Evolutionary conservation across 2,329 filamentous ascomycete genomes (phyloP), one percentile per base, ranked within the genome.

Genomic region (Phialophora chinensis): DNA sequence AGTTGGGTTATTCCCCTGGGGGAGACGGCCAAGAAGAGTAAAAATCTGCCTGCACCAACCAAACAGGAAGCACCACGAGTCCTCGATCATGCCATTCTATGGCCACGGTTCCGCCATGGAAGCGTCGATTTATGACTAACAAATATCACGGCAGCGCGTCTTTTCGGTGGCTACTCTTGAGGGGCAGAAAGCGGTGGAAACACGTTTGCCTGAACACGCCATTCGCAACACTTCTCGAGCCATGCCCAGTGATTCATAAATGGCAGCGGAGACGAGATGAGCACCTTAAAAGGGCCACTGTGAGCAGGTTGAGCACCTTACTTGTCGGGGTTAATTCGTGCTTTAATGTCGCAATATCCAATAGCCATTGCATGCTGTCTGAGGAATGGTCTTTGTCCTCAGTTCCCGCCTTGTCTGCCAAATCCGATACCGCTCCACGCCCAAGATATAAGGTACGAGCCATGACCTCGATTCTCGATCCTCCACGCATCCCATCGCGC

Each of bases 361-460:
- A 64, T 68, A 25, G 38, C 63, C 59, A 68, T 68, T 50, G 63
- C 66, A 68, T 66, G 63, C 20, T 68, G 66, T 63, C 50, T 54
- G 50, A 55, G 57, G 29, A 33, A 61, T 35, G 47, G 44, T 53
- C 59, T 61, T 61, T 61, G 59, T 61, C 59, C 59, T 61, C 59
- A 61, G 11, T 61, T 61, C 27, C 20, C 31, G 59, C 47, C 59
- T 42, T 53, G 47, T 61, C 20, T 44, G 49, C 59, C 23, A 25
- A 53, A 49, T 17, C 47, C 59, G 25, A 53, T 52, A 8, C 49
- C 59, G 35, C 49, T 57, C 44, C 23, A 44, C 10, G 50, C 47
- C 53, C 55, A 52, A 47, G 66, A 57, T 67, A 67, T 67, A 67
- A 64, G 66, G 60, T 35, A 66, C 52, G 56, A 25, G 56, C 50